These are phyloP conservation scores for Ascochyta koolunga DNA, from an alignment of 2,329 filamentous ascomycete species.

Conservation along the genomic window DNA sequence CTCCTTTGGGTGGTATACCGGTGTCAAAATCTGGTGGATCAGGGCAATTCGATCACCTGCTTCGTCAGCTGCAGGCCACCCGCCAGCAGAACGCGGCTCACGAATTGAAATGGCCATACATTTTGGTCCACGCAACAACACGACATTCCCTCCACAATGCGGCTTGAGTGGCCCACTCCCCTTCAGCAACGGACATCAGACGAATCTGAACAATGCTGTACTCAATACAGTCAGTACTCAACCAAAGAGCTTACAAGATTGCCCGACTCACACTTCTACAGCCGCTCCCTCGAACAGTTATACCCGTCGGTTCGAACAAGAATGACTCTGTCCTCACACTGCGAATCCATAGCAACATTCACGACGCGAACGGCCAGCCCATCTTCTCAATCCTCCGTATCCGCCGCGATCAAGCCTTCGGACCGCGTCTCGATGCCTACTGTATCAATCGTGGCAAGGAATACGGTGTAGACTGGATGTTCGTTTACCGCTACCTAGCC, in stretches of 20 bases:
- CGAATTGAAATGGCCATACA: not conserved
- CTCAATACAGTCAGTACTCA: not conserved
- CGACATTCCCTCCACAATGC: not conserved
- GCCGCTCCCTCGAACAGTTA: not conserved
- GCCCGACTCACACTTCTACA: not conserved
- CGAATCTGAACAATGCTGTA: not conserved
- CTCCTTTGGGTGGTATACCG: not conserved
- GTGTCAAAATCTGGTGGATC: not conserved
- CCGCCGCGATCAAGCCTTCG: conserved; percentile 10
- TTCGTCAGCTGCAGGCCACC: not conserved
- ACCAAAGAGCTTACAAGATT: too few relatives aligned
- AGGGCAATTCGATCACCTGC: not conserved
- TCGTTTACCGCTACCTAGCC: conserved; percentile 17
- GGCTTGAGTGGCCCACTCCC: not conserved
- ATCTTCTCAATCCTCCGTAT: conserved; percentile 25
- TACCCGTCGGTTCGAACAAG: not conserved
- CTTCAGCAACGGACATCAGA: not conserved
- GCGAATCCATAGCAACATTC: conserved; percentile 21
- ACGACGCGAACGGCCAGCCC: conserved; percentile 8
- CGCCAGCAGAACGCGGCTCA: not conserved
- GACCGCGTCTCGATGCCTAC: conserved; percentile 21
- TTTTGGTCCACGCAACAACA: not conserved
- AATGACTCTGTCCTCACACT: conserved; percentile 4
- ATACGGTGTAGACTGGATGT: conserved; percentile 17
- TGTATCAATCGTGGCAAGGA: conserved; percentile 19